phyloP scores from a whole-genome alignment of 139 green algal genomes.

The Tetraselmis chui region DNA sequence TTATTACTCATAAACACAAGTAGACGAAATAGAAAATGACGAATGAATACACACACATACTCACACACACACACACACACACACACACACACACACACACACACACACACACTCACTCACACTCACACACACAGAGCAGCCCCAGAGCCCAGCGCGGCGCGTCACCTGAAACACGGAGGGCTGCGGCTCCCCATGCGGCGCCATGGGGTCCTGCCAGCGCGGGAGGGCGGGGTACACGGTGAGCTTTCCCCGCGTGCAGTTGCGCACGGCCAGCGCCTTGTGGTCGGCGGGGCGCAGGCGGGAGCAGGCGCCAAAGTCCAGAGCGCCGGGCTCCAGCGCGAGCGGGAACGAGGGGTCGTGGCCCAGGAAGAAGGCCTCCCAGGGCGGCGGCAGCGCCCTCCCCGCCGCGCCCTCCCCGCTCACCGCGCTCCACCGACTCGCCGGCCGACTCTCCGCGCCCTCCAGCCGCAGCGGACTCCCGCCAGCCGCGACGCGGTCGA shows the following conservation, averaged over 20 bases:
- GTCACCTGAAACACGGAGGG: slow-evolving; percentile 37
- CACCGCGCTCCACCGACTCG: neutral
- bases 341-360: slow-evolving; percentile 32
- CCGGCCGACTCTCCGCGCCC: slow-evolving; percentile 1
- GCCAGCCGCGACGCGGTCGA: slow-evolving; percentile 21
- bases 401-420: neutral
- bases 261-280: slow-evolving; percentile 34
- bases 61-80: no score
- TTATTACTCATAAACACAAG: no score
- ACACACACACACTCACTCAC: no score
- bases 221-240: slow-evolving; percentile 23
- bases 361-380: slow-evolving; percentile 40
- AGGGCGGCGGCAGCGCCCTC: slow-evolving; percentile 13
- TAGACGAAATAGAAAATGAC: no score
- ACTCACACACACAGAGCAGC: neutral
- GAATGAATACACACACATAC: no score
- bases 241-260: slow-evolving; percentile 26
- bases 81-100: no score
- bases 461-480: slow-evolving; percentile 11
- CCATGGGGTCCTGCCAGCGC: slow-evolving; percentile 32
- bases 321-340: slow-evolving; percentile 21
- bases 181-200: neutral
- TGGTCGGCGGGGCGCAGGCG: slow-evolving; percentile 38
- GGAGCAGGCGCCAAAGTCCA: slow-evolving; percentile 59
- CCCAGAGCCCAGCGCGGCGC: neutral